Conservation (phyloP, 768 basidiomycete species). For the Mrakia blollopis region DNA sequence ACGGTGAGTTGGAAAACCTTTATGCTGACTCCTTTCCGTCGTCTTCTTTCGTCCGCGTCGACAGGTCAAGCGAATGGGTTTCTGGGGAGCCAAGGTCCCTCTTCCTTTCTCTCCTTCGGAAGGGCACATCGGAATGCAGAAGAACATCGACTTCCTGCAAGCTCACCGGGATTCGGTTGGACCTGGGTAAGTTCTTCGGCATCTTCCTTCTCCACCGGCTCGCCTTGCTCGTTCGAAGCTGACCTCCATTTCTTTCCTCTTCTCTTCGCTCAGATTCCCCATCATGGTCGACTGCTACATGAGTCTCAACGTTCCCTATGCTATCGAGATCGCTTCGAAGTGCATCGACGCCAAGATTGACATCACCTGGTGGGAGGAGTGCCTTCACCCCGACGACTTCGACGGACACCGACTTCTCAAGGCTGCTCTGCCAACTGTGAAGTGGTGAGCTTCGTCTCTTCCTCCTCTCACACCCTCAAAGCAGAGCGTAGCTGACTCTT, state of each 20-base stretch:
- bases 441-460: constrained; percentile 36
- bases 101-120: constrained; percentile 45
- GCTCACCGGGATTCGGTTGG: constrained; percentile 43
- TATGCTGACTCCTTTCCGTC: not conserved
- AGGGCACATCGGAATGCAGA: constrained; percentile 43
- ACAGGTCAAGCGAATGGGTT: constrained; percentile 43
- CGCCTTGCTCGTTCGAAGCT: not conserved
- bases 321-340: constrained; percentile 42
- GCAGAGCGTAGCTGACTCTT: not conserved
- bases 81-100: constrained; percentile 47
- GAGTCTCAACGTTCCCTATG: constrained; percentile 41
- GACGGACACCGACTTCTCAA: constrained; percentile 39
- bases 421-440: constrained; percentile 42
- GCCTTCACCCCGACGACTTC: constrained; percentile 13
- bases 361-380: constrained; percentile 47
- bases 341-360: constrained; percentile 45
- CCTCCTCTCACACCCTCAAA: not conserved
- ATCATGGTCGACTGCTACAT: constrained; percentile 48
- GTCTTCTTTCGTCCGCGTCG: not conserved
- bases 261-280: constrained; percentile 38
- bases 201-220: not conserved
- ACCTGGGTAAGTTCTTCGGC: constrained; percentile 34
- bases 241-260: not conserved
- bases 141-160: constrained; percentile 46
- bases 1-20: not conserved